phyloP scores from a whole-genome alignment of 2,329 filamentous ascomycete genomes.

The Aspergillus amoenus region DNA sequence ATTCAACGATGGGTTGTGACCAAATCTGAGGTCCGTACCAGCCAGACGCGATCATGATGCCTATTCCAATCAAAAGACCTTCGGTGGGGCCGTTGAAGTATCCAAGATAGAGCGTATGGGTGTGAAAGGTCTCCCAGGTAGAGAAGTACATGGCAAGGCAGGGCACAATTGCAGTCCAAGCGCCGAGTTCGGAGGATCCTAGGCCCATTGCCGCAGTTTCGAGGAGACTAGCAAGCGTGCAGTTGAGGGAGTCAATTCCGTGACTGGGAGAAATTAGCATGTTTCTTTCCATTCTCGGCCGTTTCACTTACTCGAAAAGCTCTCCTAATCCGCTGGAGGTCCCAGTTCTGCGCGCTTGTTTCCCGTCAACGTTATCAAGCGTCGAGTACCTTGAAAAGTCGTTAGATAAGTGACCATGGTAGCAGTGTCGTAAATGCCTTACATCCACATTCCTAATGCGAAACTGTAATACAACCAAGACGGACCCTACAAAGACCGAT shows the following conservation, averaged over 20 bases:
- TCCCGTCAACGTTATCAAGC: conserved; percentile 98
- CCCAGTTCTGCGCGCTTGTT: conserved; percentile 91
- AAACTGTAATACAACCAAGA: conserved; percentile 96
- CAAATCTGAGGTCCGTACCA: conserved; percentile 87
- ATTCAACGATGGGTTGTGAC: conserved; percentile 69
- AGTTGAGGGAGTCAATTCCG: conserved; percentile 97
- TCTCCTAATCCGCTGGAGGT: conserved; percentile 94
- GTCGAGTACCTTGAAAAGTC: conserved; percentile 68
- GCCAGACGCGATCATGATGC: conserved; percentile 82
- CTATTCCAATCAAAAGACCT: conserved; percentile 83
- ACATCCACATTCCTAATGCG: conserved; percentile 94
- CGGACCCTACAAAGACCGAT: conserved; percentile 60
- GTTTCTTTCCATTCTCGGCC: conserved; percentile 10
- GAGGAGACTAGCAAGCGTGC: conserved; percentile 85
- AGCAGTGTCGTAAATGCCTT: conserved; percentile 20
- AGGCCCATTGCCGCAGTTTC: conserved; percentile 93
- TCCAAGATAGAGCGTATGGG: conserved; percentile 92
- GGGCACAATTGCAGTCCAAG: conserved; percentile 87
- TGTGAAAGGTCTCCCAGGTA: conserved; percentile 99
- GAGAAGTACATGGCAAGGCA: conserved; percentile 99
- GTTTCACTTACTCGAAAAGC: conserved; percentile 72
- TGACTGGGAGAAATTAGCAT: conserved; percentile 55
- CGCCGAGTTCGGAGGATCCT: conserved; percentile 77
- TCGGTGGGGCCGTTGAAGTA: conserved; percentile 98
- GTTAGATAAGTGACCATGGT: conserved; percentile 17